A percentile compares a stretch with the other conserved stretches of the same genome.
These are phyloP conservation scores for Acrodontium crateriforme DNA, from an alignment of 2,329 filamentous ascomycete species.

Conservation along the genomic window DNA sequence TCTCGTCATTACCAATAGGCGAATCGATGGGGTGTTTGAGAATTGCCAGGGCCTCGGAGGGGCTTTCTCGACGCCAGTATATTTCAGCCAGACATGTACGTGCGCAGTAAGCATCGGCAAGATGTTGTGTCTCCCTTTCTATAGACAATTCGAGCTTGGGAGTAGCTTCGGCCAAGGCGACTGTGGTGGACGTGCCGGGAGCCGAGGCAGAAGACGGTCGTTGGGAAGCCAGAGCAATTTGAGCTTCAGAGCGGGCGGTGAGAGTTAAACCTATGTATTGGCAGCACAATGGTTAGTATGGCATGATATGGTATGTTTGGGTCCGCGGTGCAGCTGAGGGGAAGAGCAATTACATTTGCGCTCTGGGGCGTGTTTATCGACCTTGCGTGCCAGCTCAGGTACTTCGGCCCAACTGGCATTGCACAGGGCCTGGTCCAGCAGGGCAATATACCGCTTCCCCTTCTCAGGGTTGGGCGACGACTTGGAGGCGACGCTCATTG, in stretches of 20 bases:
- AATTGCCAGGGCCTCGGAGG: constrained; percentile 41
- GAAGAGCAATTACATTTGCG: constrained; percentile 55
- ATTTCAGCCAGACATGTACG: constrained; percentile 74
- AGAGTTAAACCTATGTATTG: constrained; percentile 29
- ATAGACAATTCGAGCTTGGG: constrained; percentile 26
- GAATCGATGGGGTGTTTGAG: constrained; percentile 20
- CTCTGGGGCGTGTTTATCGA: constrained; percentile 83
- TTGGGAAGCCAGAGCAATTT: constrained; percentile 31
- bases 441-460: constrained; percentile 65
- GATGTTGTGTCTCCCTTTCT: constrained; percentile 17
- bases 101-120: constrained; percentile 55
- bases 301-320: neutral
- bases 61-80: constrained; percentile 58
- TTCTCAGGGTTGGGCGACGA: constrained; percentile 37
- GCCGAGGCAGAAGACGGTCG: constrained; percentile 30
- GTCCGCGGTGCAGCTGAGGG: constrained; percentile 1
- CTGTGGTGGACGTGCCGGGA: constrained; percentile 19
- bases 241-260: constrained; percentile 33
- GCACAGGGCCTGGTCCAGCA: constrained; percentile 75
- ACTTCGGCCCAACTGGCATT: constrained; percentile 77
- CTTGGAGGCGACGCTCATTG: constrained; percentile 15
- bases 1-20: constrained; percentile 25
- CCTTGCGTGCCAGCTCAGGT: constrained; percentile 79
- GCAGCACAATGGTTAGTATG: constrained; percentile 2
- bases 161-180: constrained; percentile 24